Evolutionary conservation across 495 filamentous ascomycete genomes (phyloP).

Genomic region (Elasticomyces elasticus): DNA sequence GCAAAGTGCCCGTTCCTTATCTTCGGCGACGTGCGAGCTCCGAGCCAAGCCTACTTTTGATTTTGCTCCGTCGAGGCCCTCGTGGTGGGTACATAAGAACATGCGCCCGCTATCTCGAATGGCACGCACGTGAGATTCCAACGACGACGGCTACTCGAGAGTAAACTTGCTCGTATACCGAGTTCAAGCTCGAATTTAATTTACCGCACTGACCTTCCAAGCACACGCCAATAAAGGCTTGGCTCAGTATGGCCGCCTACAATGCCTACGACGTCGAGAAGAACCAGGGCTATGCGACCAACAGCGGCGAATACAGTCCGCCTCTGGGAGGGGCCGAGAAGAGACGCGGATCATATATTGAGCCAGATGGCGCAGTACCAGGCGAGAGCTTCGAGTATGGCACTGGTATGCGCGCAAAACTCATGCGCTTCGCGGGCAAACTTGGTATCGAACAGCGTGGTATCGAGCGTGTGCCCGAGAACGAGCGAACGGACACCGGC

Average conservation of each 20-base stretch:
- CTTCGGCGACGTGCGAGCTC: slow-evolving; percentile 3
- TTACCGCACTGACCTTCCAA: not conserved
- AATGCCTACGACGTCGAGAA: slow-evolving; percentile 21
- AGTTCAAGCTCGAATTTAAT: not conserved
- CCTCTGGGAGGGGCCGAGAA: slow-evolving; percentile 8
- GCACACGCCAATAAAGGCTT: not conserved
- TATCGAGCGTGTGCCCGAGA: slow-evolving; percentile 67
- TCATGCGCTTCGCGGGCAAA: slow-evolving; percentile 59
- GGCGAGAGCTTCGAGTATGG: slow-evolving; percentile 55
- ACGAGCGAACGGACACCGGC: slow-evolving; percentile 56
- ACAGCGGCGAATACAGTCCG: slow-evolving; percentile 7
- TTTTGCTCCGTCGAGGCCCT: not conserved
- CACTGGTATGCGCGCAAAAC: slow-evolving; percentile 50
- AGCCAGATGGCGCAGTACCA: slow-evolving; percentile 47
- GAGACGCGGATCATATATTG: slow-evolving; percentile 3
- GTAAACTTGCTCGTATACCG: not conserved
- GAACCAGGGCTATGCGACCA: slow-evolving; percentile 13
- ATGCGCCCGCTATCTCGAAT: not conserved
- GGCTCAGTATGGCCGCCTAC: slow-evolving; percentile 10
- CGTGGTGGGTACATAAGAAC: not conserved
- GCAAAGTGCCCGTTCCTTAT: not conserved
- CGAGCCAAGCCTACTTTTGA: not conserved
- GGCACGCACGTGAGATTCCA: not conserved
- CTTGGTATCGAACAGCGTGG: slow-evolving; percentile 69
- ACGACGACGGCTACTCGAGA: not conserved